These are phyloP conservation scores for Solanum dulcamara DNA, from an alignment of 257 asterid genomes.

Conservation along the genomic window DNA sequence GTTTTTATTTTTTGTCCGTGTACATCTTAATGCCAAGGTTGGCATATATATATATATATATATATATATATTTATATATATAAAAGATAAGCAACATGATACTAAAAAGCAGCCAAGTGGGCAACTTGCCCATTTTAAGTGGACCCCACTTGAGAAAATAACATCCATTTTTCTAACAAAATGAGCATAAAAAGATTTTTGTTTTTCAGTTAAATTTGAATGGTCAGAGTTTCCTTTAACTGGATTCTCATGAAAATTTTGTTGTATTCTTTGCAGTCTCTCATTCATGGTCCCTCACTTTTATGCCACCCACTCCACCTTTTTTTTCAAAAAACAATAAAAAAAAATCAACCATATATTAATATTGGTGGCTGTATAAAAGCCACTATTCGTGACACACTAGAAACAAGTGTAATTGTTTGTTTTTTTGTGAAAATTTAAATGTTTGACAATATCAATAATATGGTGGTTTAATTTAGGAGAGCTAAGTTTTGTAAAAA, in stretches of 20 bases:
- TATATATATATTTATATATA: too few species aligned
- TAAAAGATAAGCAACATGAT: too few species aligned
- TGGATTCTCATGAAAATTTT: not conserved
- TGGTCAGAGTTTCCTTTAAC: not conserved
- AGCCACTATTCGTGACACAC: not conserved
- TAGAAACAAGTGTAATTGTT: not conserved
- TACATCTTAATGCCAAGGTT: too few species aligned
- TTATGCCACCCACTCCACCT: not conserved
- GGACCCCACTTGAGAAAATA: too few species aligned
- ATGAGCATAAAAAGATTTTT: not conserved
- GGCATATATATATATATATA: too few species aligned
- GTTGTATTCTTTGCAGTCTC: not conserved
- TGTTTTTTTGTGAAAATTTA: not conserved
- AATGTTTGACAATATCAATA: not conserved
- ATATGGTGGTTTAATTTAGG: not conserved
- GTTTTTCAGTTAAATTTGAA: not conserved
- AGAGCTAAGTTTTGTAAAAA: not conserved
- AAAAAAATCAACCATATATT: not conserved
- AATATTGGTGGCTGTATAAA: not conserved
- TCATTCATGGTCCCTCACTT: not conserved
- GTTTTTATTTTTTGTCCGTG: too few species aligned
- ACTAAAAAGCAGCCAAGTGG: too few species aligned
- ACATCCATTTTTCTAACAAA: too few species aligned
- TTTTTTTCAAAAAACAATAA: too few species aligned
- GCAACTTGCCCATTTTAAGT: too few species aligned